Evolutionary conservation across 139 green algal genomes (phyloP).

Genomic region (Spirogloea muscicola): DNA sequence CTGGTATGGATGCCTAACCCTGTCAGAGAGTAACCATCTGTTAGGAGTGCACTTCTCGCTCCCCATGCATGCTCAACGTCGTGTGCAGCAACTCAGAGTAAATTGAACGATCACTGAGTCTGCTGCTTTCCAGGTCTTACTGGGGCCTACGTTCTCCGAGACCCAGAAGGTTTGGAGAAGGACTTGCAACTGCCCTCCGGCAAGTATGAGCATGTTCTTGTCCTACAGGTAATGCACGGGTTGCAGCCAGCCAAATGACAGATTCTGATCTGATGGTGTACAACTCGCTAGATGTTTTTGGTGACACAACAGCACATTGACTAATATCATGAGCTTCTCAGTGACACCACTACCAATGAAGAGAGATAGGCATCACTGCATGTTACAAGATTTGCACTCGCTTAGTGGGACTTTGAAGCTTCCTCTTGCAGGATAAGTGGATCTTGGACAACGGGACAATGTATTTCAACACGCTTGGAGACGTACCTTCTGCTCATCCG

Average conservation of each 20-base stretch:
- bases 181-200: constrained; percentile 1
- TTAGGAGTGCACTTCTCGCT: not conserved
- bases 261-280: not conserved
- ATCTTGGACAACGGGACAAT: constrained; percentile 19
- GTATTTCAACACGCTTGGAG: constrained; percentile 2
- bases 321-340: too few relatives aligned
- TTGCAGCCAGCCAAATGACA: not conserved
- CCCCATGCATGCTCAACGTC: constrained; percentile 2
- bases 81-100: not conserved
- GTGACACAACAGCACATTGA: not conserved
- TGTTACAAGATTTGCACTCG: not conserved
- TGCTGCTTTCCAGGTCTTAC: constrained; percentile 2
- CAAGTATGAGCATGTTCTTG: constrained; percentile 2
- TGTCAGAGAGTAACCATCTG: not conserved
- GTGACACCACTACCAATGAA: too few relatives aligned
- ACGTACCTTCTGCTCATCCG: constrained; percentile 12
- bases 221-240: constrained; percentile 5
- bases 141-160: constrained; percentile 8
- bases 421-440: not conserved
- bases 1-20: not conserved
- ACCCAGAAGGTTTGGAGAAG: not conserved
- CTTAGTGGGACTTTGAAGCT: not conserved
- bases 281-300: not conserved
- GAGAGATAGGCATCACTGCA: not conserved
- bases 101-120: not conserved